Evolutionary conservation across 257 asterid species (phyloP).

Genomic region (Ilex asprella): DNA sequence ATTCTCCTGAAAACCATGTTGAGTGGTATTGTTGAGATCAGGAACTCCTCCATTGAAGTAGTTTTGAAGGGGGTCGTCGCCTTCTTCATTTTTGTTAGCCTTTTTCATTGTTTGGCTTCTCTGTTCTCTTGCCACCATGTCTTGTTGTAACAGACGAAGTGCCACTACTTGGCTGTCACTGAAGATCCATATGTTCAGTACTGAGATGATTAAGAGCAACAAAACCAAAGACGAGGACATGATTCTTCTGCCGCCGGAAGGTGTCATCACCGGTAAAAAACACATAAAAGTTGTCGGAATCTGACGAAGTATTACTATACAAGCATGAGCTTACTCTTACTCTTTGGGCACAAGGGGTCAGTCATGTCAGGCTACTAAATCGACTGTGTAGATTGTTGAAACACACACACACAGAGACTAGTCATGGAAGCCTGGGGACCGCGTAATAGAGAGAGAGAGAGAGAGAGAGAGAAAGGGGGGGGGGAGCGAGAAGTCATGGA

Average conservation of each 20-base stretch:
- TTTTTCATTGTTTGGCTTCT: not conserved
- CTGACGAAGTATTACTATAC: not conserved
- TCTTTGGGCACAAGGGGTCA: conserved; percentile 3
- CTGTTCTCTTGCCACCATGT: conserved; percentile 18
- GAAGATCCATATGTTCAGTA: conserved; percentile 28
- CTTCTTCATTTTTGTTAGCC: conserved; percentile 15
- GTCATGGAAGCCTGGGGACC: too few species aligned
- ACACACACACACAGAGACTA: too few species aligned
- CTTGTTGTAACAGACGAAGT: conserved; percentile 37
- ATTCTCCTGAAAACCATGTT: conserved; percentile 38
- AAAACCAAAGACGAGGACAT: conserved; percentile 18
- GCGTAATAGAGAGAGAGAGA: too few species aligned
- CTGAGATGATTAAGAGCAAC: conserved; percentile 26
- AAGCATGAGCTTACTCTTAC: not conserved
- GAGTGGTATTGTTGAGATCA: conserved; percentile 15
- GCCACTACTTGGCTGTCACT: conserved; percentile 40
- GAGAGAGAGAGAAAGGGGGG: too few species aligned
- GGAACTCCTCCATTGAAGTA: conserved; percentile 33
- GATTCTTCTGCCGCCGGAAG: conserved; percentile 36
- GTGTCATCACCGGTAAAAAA: conserved; percentile 49
- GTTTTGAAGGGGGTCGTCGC: conserved; percentile 27
- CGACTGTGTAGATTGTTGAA: too few species aligned
- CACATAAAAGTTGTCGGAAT: conserved; percentile 26
- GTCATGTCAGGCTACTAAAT: not conserved
- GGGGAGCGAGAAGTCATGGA: too few species aligned